Percentiles rank a stretch among this genome's conserved stretches.
Conservation (phyloP, 2,329 filamentous ascomycete species). For the Phoma sp. region DNA sequence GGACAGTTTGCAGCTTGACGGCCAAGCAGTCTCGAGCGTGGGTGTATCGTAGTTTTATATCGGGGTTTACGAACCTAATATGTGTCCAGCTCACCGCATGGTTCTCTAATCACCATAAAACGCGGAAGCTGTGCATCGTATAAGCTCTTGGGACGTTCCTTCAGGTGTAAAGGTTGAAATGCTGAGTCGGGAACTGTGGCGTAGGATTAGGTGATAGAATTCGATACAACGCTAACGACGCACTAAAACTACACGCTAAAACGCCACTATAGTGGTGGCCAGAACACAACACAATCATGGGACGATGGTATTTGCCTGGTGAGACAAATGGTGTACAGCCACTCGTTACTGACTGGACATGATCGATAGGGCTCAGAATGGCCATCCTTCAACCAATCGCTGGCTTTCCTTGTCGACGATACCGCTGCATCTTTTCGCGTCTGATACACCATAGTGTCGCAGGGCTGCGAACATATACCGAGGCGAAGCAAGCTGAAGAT, state of each 20-base stretch:
- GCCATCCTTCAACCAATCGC: conserved; percentile 2
- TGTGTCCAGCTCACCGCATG: not conserved
- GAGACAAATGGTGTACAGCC: conserved; percentile 2
- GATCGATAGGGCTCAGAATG: not conserved
- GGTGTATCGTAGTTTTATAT: no score
- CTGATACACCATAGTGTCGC: conserved; percentile 3
- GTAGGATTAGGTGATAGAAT: not conserved
- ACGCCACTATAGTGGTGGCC: not conserved
- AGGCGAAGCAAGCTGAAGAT: not conserved
- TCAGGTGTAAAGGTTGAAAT: not conserved
- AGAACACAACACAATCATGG: not conserved
- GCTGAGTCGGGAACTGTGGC: conserved; percentile 1
- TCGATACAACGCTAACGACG: not conserved
- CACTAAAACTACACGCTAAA: not conserved
- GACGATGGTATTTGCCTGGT: not conserved
- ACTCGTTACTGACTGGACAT: not conserved
- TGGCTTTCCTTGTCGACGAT: not conserved
- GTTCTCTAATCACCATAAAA: not conserved
- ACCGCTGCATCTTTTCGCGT: not conserved
- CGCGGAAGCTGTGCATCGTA: not conserved
- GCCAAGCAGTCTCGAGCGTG: no score
- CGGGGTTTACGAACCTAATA: not conserved
- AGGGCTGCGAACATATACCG: conserved; percentile 2
- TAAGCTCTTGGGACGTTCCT: not conserved
- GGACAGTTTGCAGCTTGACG: not conserved